A percentile compares a stretch with the other conserved stretches of the same genome.
Conservation (phyloP, 1,284 basidiomycete species). For the Leccinum solheimii region DNA sequence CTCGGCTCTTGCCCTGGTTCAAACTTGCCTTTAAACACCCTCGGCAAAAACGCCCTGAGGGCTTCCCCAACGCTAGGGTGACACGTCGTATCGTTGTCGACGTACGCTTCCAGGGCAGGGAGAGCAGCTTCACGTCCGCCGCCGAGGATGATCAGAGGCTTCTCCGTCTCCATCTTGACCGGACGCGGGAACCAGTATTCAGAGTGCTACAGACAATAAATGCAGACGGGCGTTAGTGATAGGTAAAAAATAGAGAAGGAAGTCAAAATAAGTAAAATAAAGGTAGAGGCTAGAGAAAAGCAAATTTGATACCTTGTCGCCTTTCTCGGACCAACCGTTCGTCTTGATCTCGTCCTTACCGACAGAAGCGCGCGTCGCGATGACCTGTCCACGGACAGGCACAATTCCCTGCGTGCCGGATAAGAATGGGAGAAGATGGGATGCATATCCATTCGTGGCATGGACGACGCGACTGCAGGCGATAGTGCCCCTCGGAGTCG, state of each 20-base stretch:
- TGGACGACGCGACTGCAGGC: slow-evolving; percentile 66
- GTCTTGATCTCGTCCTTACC: slow-evolving; percentile 38
- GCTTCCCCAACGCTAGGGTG: slow-evolving; percentile 48
- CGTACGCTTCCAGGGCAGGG: slow-evolving; percentile 50
- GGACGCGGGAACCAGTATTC: slow-evolving; percentile 86
- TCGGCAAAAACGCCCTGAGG: slow-evolving; percentile 60
- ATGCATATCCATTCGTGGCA: slow-evolving; percentile 79
- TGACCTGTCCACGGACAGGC: slow-evolving; percentile 73
- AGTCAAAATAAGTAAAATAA: neutral
- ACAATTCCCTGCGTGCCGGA: slow-evolving; percentile 53
- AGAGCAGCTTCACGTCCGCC: slow-evolving; percentile 57
- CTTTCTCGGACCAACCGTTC: slow-evolving; percentile 47
- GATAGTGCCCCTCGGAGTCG: slow-evolving; percentile 61
- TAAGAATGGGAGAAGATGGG: slow-evolving; percentile 61
- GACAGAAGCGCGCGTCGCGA: slow-evolving; percentile 58
- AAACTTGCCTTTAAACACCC: slow-evolving; percentile 56
- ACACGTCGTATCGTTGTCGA: slow-evolving; percentile 62
- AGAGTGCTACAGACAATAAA: slow-evolving; percentile 23
- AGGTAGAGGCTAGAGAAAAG: neutral
- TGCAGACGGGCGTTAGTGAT: neutral
- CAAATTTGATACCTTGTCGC: slow-evolving; percentile 24
- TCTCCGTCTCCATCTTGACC: slow-evolving; percentile 32
- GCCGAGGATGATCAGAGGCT: slow-evolving; percentile 71
- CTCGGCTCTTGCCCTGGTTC: slow-evolving; percentile 51
- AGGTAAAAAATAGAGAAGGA: no score